Conservation (phyloP, 371 early-diverging fungal genomes). For the Sporodiniella umbellata region DNA sequence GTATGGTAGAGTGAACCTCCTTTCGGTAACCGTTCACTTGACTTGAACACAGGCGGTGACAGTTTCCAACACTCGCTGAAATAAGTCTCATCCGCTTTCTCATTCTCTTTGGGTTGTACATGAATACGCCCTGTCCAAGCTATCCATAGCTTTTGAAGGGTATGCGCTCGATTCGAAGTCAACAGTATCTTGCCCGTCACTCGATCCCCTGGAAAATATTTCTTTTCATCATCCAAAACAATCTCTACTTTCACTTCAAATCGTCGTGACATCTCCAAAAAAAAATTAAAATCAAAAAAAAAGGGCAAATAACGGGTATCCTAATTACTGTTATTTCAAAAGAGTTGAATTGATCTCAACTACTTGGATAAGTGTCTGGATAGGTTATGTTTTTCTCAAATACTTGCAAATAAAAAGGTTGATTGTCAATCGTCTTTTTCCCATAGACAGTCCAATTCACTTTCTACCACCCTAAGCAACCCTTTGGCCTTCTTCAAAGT, state of each 20-base stretch:
- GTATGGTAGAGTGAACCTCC: constrained; percentile 3
- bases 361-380: too few relatives aligned
- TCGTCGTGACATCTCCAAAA: not conserved
- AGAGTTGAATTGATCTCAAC: too few relatives aligned
- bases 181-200: constrained; percentile 16
- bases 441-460: too few relatives aligned
- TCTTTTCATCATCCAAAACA: constrained; percentile 3
- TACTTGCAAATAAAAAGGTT: too few relatives aligned
- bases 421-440: too few relatives aligned
- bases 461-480: too few relatives aligned
- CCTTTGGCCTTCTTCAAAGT: too few relatives aligned
- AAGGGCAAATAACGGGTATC: too few relatives aligned
- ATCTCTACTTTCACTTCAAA: constrained; percentile 21
- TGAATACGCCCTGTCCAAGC: constrained; percentile 24
- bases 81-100: constrained; percentile 6
- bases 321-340: too few relatives aligned
- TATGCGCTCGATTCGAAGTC: constrained; percentile 13
- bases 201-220: constrained; percentile 18
- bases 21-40: constrained; percentile 1
- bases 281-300: not conserved
- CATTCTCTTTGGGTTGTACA: constrained; percentile 13
- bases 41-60: constrained; percentile 2
- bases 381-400: too few relatives aligned
- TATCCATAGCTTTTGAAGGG: constrained; percentile 12
- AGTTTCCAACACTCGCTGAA: constrained; percentile 22